Percentiles rank a stretch among this genome's conserved stretches.
Conservation (phyloP, 352 stramenopile genomes). For the Globisporangium emineosum region DNA sequence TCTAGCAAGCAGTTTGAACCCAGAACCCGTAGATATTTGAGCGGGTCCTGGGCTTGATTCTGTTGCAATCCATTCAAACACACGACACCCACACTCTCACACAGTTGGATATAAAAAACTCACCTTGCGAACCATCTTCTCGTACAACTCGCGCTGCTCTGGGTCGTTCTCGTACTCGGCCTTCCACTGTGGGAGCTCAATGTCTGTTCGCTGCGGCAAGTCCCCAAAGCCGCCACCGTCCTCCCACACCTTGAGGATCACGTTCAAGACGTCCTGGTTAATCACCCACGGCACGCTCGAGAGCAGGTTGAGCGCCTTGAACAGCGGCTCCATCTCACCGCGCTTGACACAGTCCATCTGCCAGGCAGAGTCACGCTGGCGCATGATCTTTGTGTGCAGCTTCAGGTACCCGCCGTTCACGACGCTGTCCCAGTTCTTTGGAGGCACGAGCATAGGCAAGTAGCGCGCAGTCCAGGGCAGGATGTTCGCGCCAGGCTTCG, state of each 20-base stretch:
- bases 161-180: not conserved
- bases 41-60: not conserved
- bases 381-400: not conserved
- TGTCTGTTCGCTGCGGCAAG: not conserved
- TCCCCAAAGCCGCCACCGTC: not conserved
- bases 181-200: not conserved
- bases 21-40: not conserved
- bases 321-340: not conserved
- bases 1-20: conserved; percentile 2
- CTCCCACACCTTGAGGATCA: not conserved
- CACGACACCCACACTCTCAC: not conserved
- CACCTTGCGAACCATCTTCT: not conserved
- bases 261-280: not conserved
- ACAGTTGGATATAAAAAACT: not conserved
- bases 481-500: not conserved
- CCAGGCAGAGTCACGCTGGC: not conserved
- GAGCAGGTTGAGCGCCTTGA: not conserved
- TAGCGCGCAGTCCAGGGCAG: not conserved
- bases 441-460: not conserved
- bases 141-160: not conserved
- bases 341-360: conserved; percentile 1
- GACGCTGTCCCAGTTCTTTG: not conserved
- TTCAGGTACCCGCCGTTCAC: not conserved
- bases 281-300: conserved; percentile 1
- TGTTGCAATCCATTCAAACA: not conserved